These are phyloP conservation scores for Podaxis mareebaensis DNA, from an alignment of 768 basidiomycete species.

Conservation along the genomic window DNA sequence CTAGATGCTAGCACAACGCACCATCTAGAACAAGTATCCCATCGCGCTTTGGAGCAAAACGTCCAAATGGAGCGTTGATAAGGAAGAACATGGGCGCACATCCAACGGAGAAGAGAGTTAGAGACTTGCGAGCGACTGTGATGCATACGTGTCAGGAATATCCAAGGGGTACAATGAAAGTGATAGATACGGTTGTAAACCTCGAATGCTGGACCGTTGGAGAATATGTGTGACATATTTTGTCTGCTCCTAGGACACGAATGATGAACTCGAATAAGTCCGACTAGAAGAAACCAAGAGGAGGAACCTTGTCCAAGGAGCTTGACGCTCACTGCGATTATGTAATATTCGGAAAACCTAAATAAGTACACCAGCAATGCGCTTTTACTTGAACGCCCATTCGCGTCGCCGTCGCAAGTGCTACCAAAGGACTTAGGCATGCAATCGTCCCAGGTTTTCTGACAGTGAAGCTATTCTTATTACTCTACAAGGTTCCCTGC, in stretches of 20 bases:
- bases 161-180: not conserved
- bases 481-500: too few species aligned
- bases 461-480: too few species aligned
- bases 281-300: not conserved
- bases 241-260: not conserved
- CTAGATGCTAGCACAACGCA: not conserved
- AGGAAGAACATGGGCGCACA: constrained; percentile 42
- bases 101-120: constrained; percentile 40
- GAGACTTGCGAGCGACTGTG: constrained; percentile 38
- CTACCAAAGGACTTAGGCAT: too few species aligned
- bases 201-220: constrained; percentile 9
- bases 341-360: not conserved
- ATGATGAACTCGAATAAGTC: not conserved
- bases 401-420: too few species aligned
- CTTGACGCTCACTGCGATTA: not conserved
- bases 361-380: not conserved
- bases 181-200: not conserved
- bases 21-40: constrained; percentile 40
- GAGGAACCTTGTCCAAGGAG: not conserved
- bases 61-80: constrained; percentile 79
- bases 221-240: constrained; percentile 8
- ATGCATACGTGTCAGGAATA: not conserved
- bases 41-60: constrained; percentile 56
- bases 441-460: too few species aligned
- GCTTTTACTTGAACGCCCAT: too few species aligned